These are phyloP conservation scores for Saccharomyces pastorianus DNA, from an alignment of 1,139 yeast species.

Conservation along the genomic window DNA sequence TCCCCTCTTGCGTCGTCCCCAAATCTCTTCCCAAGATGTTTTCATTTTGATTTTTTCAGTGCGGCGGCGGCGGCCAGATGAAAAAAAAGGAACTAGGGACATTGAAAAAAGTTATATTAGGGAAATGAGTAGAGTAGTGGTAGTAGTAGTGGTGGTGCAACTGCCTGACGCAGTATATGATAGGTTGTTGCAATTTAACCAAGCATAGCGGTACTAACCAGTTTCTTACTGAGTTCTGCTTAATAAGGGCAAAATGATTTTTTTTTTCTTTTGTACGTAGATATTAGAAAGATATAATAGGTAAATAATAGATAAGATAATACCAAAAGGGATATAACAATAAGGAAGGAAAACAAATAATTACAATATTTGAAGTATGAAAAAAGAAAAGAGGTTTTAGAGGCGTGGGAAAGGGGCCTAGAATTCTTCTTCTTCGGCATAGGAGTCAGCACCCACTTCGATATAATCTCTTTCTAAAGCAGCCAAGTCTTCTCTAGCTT, in stretches of 20 bases:
- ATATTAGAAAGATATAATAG: neutral
- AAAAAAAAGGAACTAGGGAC: neutral
- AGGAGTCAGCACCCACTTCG: slow-evolving; percentile 90
- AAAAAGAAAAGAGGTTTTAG: neutral
- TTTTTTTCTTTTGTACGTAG: neutral
- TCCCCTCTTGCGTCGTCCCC: neutral
- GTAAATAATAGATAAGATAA: neutral
- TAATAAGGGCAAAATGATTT: neutral
- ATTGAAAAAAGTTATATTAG: neutral
- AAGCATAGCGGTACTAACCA: no score
- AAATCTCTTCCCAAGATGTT: neutral
- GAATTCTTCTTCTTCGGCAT: slow-evolving; percentile 51
- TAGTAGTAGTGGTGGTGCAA: neutral
- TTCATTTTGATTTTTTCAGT: neutral
- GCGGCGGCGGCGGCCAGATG: neutral
- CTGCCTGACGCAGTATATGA: neutral
- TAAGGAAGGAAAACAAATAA: neutral
- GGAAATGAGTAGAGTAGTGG: no score
- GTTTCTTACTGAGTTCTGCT: neutral
- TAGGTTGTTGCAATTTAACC: no score
- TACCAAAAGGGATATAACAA: neutral
- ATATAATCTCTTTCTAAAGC: slow-evolving; percentile 96
- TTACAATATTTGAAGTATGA: neutral
- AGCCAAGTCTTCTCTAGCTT: slow-evolving; percentile 91
- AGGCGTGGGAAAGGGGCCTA: neutral